phyloP scores from a whole-genome alignment of 139 green algal genomes.

The Haematococcus sp. region DNA sequence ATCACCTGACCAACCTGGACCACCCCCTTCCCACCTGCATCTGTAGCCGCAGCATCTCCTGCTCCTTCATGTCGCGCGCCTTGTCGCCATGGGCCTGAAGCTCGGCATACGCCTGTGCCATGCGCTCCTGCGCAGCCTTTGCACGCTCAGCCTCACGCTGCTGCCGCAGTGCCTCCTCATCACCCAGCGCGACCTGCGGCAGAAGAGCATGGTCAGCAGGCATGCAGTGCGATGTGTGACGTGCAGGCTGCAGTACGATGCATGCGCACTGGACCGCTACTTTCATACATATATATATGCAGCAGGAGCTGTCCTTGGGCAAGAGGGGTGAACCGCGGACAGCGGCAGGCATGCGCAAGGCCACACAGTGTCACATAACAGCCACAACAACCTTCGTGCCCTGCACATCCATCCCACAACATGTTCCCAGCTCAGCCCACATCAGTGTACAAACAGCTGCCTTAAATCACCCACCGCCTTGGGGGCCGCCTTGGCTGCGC shows the following conservation, averaged over 20 bases:
- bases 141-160: conserved; percentile 53
- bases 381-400: background rate
- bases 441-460: too few species aligned
- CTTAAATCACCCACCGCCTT: background rate
- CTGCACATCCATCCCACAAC: too few species aligned
- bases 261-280: too few species aligned
- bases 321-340: too few species aligned
- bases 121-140: conserved; percentile 45
- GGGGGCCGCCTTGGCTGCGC: background rate
- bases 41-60: conserved; percentile 74
- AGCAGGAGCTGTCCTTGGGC: too few species aligned
- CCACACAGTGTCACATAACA: too few species aligned
- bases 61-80: conserved; percentile 65
- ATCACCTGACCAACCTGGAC: conserved; percentile 49
- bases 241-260: too few species aligned
- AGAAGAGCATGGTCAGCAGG: background rate
- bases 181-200: conserved; percentile 48
- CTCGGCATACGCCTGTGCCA: conserved; percentile 69
- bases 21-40: conserved; percentile 71
- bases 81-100: conserved; percentile 54
- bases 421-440: too few species aligned
- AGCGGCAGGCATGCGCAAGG: too few species aligned
- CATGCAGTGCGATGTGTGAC: too few species aligned
- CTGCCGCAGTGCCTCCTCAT: conserved; percentile 65
- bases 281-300: too few species aligned